phyloP scores from a whole-genome alignment of 2,329 filamentous ascomycete species.

The Colletotrichum paranaense region DNA sequence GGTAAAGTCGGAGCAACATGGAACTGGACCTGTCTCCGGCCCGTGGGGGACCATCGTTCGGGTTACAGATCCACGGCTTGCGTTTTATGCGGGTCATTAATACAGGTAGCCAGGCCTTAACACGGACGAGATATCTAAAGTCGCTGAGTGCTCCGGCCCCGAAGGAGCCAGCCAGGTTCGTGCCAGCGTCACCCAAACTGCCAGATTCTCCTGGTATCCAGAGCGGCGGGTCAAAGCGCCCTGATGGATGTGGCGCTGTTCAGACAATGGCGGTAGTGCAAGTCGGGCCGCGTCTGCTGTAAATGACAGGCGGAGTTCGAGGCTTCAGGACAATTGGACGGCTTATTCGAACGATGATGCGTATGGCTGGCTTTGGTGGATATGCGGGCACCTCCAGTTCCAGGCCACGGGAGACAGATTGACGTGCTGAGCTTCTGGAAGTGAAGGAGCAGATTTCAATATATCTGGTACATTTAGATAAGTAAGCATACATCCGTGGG shows the following conservation, averaged over 20 bases:
- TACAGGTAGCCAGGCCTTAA: not conserved
- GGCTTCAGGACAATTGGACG: not conserved
- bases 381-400: not conserved
- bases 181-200: not conserved
- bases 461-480: not conserved
- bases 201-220: not conserved
- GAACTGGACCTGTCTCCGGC: not conserved
- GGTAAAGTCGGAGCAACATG: not conserved
- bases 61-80: conserved; percentile 13
- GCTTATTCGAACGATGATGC: not conserved
- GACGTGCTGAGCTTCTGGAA: not conserved
- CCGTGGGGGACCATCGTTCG: not conserved
- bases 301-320: not conserved
- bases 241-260: not conserved
- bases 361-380: not conserved
- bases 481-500: not conserved
- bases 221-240: conserved; percentile 24
- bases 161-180: not conserved
- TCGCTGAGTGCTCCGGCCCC: conserved; percentile 12
- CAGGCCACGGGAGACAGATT: not conserved
- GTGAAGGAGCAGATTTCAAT: not conserved
- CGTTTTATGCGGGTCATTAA: conserved; percentile 17
- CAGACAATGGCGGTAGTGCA: not conserved
- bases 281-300: not conserved
- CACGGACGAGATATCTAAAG: conserved; percentile 6